Percentiles rank a stretch among this genome's conserved stretches.
Evolutionary conservation across 768 basidiomycete species (phyloP).

Genomic region (Lentinula detonsa): DNA sequence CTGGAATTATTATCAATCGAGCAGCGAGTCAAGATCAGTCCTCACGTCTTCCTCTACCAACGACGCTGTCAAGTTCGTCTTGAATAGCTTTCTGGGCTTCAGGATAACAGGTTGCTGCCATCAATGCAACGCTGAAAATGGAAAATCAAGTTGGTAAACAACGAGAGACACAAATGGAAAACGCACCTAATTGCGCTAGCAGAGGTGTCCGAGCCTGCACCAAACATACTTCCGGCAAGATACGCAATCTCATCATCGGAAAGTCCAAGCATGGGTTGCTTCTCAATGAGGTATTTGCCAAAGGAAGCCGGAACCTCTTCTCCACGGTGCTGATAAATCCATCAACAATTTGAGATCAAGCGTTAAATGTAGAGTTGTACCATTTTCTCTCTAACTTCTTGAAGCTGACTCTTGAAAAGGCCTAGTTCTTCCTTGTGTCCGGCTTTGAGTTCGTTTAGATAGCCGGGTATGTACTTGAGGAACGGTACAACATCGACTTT

Average conservation of each 20-base stretch:
- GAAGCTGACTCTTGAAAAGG: constrained; percentile 49
- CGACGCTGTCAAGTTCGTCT: constrained; percentile 45
- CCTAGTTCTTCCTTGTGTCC: constrained; percentile 52
- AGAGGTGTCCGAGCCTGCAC: constrained; percentile 56
- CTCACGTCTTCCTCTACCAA: constrained; percentile 39
- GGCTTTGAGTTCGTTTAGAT: constrained; percentile 46
- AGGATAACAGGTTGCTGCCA: constrained; percentile 53
- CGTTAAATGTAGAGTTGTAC: constrained; percentile 21
- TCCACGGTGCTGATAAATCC: constrained; percentile 18
- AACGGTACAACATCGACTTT: constrained; percentile 42
- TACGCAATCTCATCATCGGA: constrained; percentile 56
- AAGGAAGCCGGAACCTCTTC: constrained; percentile 41
- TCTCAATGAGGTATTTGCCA: constrained; percentile 51
- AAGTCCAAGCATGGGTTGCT: constrained; percentile 39
- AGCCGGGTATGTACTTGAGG: constrained; percentile 35
- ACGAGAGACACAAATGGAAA: constrained; percentile 11
- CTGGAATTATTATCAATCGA: neutral
- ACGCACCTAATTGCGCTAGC: constrained; percentile 10
- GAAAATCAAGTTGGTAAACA: constrained; percentile 17
- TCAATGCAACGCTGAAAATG: constrained; percentile 31
- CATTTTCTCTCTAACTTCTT: constrained; percentile 37
- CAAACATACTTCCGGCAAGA: constrained; percentile 59
- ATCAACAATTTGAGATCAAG: neutral
- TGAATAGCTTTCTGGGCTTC: constrained; percentile 45
- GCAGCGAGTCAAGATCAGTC: neutral